Percentiles rank a stretch among this genome's conserved stretches.
Conservation (phyloP, 805 yeast species). For the Lipomyces chichibuensis region DNA sequence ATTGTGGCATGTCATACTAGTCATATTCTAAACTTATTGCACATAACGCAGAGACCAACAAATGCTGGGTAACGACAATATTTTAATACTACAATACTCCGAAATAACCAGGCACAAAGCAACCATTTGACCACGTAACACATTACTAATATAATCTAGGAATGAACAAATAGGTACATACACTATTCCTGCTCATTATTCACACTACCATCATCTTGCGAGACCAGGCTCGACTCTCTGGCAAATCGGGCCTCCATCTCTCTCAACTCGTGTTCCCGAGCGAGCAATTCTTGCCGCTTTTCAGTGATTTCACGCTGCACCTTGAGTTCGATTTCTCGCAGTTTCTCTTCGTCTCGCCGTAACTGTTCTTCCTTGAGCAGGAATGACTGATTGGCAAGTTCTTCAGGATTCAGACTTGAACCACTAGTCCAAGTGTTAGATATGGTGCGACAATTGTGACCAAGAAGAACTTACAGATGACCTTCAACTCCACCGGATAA, state of each 20-base stretch:
- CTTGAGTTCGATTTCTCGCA: conserved; percentile 46
- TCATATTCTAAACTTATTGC: neutral
- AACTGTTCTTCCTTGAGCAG: conserved; percentile 49
- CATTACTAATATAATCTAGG: neutral
- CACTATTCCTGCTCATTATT: neutral
- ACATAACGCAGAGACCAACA: neutral
- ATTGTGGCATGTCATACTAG: neutral
- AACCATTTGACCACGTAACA: neutral
- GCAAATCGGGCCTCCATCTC: conserved; percentile 46
- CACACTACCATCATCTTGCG: conserved; percentile 18
- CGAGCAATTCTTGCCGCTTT: conserved; percentile 43
- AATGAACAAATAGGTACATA: neutral
- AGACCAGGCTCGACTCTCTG: conserved; percentile 21
- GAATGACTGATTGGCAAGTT: conserved; percentile 47
- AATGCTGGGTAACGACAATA: neutral
- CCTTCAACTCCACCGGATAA: conserved; percentile 49
- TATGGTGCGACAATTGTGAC: neutral
- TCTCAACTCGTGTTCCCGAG: conserved; percentile 48
- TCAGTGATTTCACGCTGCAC: conserved; percentile 48
- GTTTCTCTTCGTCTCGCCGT: conserved; percentile 46
- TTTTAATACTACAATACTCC: neutral
- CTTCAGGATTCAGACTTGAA: conserved; percentile 45
- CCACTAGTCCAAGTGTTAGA: conserved; percentile 26
- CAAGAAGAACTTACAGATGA: conserved; percentile 8
- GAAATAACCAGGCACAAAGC: neutral